A percentile compares a stretch with the other conserved stretches of the same genome.
These are phyloP conservation scores for Phytophthora lateralis DNA, from an alignment of 352 stramenopile genomes.

Conservation along the genomic window DNA sequence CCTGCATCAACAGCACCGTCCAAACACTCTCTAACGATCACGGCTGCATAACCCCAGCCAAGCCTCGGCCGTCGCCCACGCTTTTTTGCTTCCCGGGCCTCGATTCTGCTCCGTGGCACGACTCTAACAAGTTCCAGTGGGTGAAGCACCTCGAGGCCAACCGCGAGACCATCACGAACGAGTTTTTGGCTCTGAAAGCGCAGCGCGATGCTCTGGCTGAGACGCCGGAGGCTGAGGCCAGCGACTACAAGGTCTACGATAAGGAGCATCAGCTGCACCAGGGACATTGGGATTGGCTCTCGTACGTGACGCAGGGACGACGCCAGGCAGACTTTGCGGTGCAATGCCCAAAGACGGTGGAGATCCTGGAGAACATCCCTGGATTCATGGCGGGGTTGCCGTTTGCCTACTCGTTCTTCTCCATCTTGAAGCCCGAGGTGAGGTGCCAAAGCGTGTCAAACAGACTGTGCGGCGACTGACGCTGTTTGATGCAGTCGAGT, in stretches of 20 bases:
- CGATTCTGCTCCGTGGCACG: conserved; percentile 66
- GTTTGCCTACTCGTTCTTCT: conserved; percentile 97
- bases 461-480: background rate
- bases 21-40: background rate
- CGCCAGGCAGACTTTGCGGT: conserved; percentile 67
- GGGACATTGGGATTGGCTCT: conserved; percentile 95
- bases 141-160: conserved; percentile 60
- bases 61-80: conserved; percentile 76
- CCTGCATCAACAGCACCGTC: background rate
- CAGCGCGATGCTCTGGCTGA: conserved; percentile 29
- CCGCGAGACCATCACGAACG: conserved; percentile 57
- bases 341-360: conserved; percentile 68
- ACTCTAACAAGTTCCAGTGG: conserved; percentile 63
- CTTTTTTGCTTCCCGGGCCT: conserved; percentile 84
- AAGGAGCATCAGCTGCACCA: conserved; percentile 80
- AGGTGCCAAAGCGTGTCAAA: background rate
- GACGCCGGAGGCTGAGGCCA: conserved; percentile 14
- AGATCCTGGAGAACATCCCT: conserved; percentile 78
- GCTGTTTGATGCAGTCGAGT: conserved; percentile 46
- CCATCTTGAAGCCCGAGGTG: conserved; percentile 90
- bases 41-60: conserved; percentile 40
- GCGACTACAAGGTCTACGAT: conserved; percentile 71
- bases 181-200: conserved; percentile 60
- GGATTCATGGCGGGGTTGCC: conserved; percentile 89
- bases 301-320: conserved; percentile 77